A percentile compares a stretch with the other conserved stretches of the same genome.
Evolutionary conservation across 2,329 filamentous ascomycete genomes (phyloP).

Genomic region (Microdochium trichocladiopsis): DNA sequence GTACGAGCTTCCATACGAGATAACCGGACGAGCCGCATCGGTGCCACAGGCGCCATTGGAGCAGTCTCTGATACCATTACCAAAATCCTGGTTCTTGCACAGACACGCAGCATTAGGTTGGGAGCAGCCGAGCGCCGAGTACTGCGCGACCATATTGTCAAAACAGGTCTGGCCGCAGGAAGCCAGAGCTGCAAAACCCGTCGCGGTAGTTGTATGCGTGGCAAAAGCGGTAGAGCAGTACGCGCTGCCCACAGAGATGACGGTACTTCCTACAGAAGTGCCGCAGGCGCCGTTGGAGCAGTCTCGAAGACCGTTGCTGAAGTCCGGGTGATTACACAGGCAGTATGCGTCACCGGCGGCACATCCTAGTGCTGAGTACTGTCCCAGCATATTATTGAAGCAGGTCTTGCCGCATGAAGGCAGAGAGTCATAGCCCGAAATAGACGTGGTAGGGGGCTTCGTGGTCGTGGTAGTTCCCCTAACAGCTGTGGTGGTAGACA

Average conservation of each 20-base stretch:
- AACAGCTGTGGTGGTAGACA: too few species aligned
- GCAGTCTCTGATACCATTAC: background rate
- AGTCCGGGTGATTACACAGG: constrained; percentile 34
- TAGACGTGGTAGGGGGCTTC: too few species aligned
- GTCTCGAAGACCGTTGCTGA: constrained; percentile 37
- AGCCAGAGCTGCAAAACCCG: background rate
- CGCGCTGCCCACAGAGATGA: constrained; percentile 1
- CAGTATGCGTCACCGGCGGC: constrained; percentile 25
- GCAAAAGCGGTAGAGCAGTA: constrained; percentile 1
- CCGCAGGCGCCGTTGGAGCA: constrained; percentile 34
- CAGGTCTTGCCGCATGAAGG: constrained; percentile 1
- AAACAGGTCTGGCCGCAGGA: constrained; percentile 4
- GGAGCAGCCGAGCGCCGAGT: constrained; percentile 1
- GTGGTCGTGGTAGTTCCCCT: too few species aligned
- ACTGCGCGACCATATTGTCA: constrained; percentile 3
- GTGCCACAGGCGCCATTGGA: background rate
- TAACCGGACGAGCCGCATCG: background rate
- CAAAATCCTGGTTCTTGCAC: background rate
- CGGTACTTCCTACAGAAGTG: constrained; percentile 9
- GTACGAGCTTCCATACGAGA: background rate
- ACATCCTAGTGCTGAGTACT: constrained; percentile 35
- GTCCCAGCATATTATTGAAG: constrained; percentile 4
- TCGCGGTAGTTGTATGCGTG: background rate
- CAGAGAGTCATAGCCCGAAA: too few species aligned
- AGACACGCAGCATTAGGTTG: background rate